Evolutionary conservation across 2,329 filamentous ascomycete species (phyloP), one percentile per base, ranked within the genome.

Genomic region (Neonectria sp.): DNA sequence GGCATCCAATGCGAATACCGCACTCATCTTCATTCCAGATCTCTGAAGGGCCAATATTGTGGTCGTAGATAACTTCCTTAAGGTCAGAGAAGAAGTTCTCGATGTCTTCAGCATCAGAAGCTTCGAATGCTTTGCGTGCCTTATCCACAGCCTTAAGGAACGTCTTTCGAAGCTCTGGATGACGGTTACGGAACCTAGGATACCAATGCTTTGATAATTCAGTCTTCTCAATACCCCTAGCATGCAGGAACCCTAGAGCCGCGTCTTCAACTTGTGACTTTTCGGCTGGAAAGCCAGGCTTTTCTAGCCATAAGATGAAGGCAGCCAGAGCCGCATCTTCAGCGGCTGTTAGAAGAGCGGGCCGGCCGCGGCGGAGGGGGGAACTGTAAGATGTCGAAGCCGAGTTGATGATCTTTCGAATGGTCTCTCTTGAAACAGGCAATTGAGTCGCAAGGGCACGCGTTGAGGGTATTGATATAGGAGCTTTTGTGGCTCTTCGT

Each of bases 161-260:
- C n/a, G n/a, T n/a, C n/a, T n/a, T n/a, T n/a, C n/a, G n/a, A n/a
- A 12, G 62, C 56, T 65, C 56, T 25, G 49, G 62, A 49, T 60
- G 51, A 55, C 53, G 17, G 5, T 45, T 33, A 21, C 49, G 51
- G 40, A 65, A 60, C 8, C 37, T 25, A 15, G 25, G 15, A 29
- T 64, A 60, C 60, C 60, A 52, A 29, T 37, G 29, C 45, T 17
- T 53, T 31, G 49, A 52, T 3, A 52, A 21, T 4, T 6, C 12
- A 31, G 11, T n/a, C 49, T 52, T 52, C 15, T 52, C 49, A n/a
- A 52, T 11, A n/a, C 49, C 49, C 17, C 27, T 29, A 31, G 17
- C 17, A 31, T 31, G 49, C 21, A 52, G 29, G 27, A 52, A 31
- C 12, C 29, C 27, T 31, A 29, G 13, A 27, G 49, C 49, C 2